Base-by-base conservation (phyloP, 2,329 filamentous ascomycete genomes). In the Colletotrichum australisinense region DNA sequence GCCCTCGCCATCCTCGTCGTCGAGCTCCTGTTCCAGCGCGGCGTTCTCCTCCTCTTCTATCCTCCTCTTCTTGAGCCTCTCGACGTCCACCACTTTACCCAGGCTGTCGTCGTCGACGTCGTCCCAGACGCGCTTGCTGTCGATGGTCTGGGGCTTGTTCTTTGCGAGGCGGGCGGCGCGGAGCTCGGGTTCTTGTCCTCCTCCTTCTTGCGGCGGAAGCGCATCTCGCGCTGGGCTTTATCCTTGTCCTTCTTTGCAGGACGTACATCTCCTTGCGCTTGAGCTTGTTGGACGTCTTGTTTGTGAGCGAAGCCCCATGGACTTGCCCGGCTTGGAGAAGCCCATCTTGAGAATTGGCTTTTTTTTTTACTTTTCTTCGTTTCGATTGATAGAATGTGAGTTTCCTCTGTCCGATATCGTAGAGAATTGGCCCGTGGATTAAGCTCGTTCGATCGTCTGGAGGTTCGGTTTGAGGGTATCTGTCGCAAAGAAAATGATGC, bases 41-140 rank as follows among this genome's bases (percentile, higher is more conserved):
- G 88, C 85, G 7, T 83, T 82, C 57, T 88, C 85, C 68, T 86
- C 83, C 79, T 90, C 87, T 62, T 89, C 87, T 68, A 91, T 83
- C 68, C 87, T 87, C 78, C 88, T 82, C 76, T 87, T 86, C 84
- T 90, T 92, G 77, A 91, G 80, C 78, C 89, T 86, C 76, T 90
- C 88, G 67, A 92, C 83, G 75, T 92, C 89, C 38, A 92, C 89
- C 76, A 85, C 84, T 16, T 84, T 84, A 75, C 87, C 88, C 6
- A 91, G 84, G 62, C 84, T 88, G 76, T 92, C 90, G 62, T 87
- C 82, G 60, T 92, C 92, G 63, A 90, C 89, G 65, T 95, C 92
- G 78, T 98, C 95, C 94, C 95, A 98, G 38, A 94, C 91, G 81
- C 97, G 91, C 86, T 98, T 98, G 78, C 92, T 90, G 78, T 98